Conservation (phyloP, 2,329 filamentous ascomycete genomes). For the Cylindrodendrum hubeiense region DNA sequence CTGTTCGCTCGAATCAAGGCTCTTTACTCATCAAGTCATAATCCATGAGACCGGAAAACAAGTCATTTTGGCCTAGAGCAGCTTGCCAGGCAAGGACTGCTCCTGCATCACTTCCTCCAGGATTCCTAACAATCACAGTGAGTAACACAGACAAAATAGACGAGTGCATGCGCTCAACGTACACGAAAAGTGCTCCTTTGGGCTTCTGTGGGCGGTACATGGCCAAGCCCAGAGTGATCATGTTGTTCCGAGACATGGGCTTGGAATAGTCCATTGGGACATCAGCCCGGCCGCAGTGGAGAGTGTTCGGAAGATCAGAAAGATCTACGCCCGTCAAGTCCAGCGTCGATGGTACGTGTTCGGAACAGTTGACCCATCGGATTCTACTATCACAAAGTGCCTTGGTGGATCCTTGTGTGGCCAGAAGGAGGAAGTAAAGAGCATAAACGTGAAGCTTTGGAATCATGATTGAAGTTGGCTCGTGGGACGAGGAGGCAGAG, state of each 20-base stretch:
- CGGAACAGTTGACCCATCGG: neutral
- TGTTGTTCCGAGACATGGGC: neutral
- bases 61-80: neutral
- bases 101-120: neutral
- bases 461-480: neutral
- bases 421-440: neutral
- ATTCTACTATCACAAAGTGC: neutral
- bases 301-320: neutral
- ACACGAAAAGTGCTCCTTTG: neutral
- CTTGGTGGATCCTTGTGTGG: neutral
- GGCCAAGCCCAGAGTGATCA: neutral
- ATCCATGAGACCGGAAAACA: neutral
- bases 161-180: neutral
- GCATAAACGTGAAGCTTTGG: neutral
- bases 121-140: neutral
- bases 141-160: neutral
- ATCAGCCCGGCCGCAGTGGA: neutral
- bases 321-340: neutral
- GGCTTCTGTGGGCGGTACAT: neutral
- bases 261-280: neutral
- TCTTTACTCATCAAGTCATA: neutral
- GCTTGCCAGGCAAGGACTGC: neutral
- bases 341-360: neutral
- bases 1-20: neutral
- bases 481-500: no score